Evolutionary conservation across 257 asterid genomes (phyloP), one percentile per base, ranked within the genome.

Genomic region (Przewalskia tangutica): DNA sequence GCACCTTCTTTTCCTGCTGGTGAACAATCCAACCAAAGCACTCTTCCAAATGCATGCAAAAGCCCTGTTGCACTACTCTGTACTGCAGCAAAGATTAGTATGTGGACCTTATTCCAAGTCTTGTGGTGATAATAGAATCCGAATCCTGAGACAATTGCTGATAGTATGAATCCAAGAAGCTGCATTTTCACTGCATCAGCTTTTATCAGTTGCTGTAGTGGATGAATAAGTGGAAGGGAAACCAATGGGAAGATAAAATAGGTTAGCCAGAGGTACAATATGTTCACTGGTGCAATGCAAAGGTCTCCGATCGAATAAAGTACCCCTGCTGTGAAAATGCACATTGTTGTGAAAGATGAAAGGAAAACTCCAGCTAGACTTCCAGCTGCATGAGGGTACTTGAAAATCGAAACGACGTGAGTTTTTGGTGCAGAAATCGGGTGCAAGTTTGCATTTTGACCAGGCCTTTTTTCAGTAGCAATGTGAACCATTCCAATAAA

Each of bases 1-100:
- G 90, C 94, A 0, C 98, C 98, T 89, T 95, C 98, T 88, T 93
- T 93, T 10, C 98, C 97, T 13, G 90, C 89, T 0, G 98, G 98
- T 16, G 97, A 89, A 80, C 98, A 95, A 32, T 95, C 97, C 82
- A 93, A 53, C 91, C 91, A 83, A 59, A 95, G 89, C 48, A 92
- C 98, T 82, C 97, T 88, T 36, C 97, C 97, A 76, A 88, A 95
- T 23, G 97, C 97, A 71, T 95, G 94, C 16, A 92, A 78, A 18
- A 94, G 79, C 73, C 98, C 97, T 59, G 97, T 86, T 23, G 97
- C 89, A 6, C 93, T 90, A 79, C 93, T 91, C 54, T 93, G 97
- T 66, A 93, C 62, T 54, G 97, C 97, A 53, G 95, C 85, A 65
- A 95, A 92, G 82, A 91, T 66, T 59, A 92, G 88, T 59, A 95